Percentiles rank a stretch among this genome's conserved stretches.
phyloP scores from a whole-genome alignment of 2,329 filamentous ascomycete genomes.

The Metarhizium album region DNA sequence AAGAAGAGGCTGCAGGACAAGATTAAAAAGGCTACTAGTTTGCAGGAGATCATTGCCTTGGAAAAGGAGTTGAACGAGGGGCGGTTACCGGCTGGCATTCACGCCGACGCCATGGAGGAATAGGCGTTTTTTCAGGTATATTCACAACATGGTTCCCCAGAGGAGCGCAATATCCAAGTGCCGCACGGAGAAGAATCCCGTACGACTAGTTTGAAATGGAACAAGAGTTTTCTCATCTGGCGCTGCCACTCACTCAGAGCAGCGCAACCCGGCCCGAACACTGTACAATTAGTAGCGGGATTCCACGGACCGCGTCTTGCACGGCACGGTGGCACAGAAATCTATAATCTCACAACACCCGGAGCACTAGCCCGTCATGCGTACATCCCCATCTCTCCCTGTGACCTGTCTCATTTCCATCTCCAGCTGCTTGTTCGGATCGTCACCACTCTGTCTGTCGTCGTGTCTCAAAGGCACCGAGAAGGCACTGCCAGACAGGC shows the following conservation, averaged over 20 bases:
- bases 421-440: constrained; percentile 43
- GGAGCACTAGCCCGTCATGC: constrained; percentile 42
- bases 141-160: not conserved
- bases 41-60: constrained; percentile 80
- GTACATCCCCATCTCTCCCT: constrained; percentile 39
- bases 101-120: constrained; percentile 50
- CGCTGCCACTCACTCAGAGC: not conserved
- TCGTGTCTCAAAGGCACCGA: constrained; percentile 13
- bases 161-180: not conserved
- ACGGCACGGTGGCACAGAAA: not conserved
- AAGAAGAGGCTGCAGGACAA: constrained; percentile 74
- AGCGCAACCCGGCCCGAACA: not conserved
- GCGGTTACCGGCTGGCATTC: constrained; percentile 61
- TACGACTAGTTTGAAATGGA: not conserved
- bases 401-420: constrained; percentile 41
- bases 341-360: not conserved
- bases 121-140: constrained; percentile 18
- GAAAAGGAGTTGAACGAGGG: constrained; percentile 92
- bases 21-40: constrained; percentile 77
- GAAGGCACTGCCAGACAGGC: constrained; percentile 7
- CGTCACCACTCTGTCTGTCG: constrained; percentile 20
- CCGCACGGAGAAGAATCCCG: not conserved
- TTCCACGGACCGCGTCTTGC: not conserved
- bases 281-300: not conserved
- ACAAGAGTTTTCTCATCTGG: not conserved